Base-by-base conservation (phyloP, 2,329 filamentous ascomycete genomes). In the Passalora sequoiae region DNA sequence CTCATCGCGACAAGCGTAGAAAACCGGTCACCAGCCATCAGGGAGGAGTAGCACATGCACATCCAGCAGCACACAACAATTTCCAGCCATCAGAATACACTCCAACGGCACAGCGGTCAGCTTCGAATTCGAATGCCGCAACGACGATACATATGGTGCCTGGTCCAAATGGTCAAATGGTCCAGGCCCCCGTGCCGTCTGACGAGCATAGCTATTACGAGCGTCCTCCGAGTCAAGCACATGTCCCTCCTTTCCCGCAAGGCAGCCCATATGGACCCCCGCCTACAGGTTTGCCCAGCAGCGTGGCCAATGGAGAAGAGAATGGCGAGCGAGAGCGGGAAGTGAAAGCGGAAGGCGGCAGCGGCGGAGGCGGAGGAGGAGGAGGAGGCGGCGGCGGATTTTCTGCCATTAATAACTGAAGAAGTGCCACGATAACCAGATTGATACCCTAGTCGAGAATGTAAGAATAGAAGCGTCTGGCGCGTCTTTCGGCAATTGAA, bases 1-100 rank as follows among this genome's bases (percentile, higher is more conserved):
- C 58, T 25, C 59, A 60, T 41, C 55, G 57, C 29, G 59, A 61
- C 38, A 60, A 59, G 54, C 47, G 58, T 24, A 46, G 58, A 6
- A 42, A 51, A 20, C 51, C 46, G 19, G 45, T 40, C n/a, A 46
- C 41, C 10, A 24, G 10, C 20, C 47, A 42, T 12, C 50, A 22
- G n/a, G 7, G 16, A 13, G 33, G 19, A 8, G 20, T 24, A 12
- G 33, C 19, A 3, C 33, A 24, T n/a, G 43, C 33, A 33, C 42
- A 40, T 16, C 38, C 38, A 38, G 22, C 38, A 4, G 35, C 31
- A n/a, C 22, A 41, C 19, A 50, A 42, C 40, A 46, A 51, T 16
- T 46, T 49, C 38, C 45, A 47, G 16, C 25, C 37, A 8, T 43
- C 30, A 4, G 27, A 30, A 10, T 39, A 32, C 28, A 35, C 36